Base-by-base conservation (phyloP, 1,284 basidiomycete species). In the Bjerkandera adusta region DNA sequence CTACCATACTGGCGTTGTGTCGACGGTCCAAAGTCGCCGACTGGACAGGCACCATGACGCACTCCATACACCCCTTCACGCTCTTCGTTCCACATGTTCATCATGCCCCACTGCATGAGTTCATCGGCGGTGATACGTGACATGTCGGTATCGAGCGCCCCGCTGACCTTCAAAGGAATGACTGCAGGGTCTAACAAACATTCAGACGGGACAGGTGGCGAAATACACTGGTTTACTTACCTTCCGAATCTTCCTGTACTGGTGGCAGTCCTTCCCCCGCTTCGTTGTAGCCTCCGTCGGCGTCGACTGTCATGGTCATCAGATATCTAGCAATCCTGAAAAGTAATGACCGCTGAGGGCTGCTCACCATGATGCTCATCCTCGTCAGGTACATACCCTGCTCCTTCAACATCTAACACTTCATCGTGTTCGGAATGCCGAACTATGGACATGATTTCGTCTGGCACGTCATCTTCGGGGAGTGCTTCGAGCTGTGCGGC, bases 401-500 rank as follows among this genome's bases (percentile, higher is more conserved):
- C 61, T 15, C 54, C 49, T 47, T 70, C 68, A 20, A 47, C 24
- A 2, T 62, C 57, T 0, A 64, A 15, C 0, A 54, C 22, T 0
- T 50, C 53, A 0, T 43, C 41, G 43, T 67, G 57, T 0, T 25
- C 18, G 1, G 50, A 46, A 7, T 65, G 49, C 18, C 53, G 55
- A 5, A 62, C 44, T 2, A 51, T 45, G 1, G 37, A 30, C 0
- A 51, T 7, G 0, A 71, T 49, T 38, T 66, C 65, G 0, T 51
- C 42, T 6, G 68, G 68, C 1, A 71, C 51, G 8, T 55, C 62
- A 38, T 68, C 55, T 13, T 64, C 59, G 0, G 64, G 68, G 0
- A 72, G 40, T 3, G 33, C 18, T 3, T 13, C n/a, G 2, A 72
- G 35, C 0, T 51, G 43, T 3, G 45, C 44, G 8, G 55, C 43